phyloP scores from a whole-genome alignment of 345 rosid species.

The Triadica sebifera region DNA sequence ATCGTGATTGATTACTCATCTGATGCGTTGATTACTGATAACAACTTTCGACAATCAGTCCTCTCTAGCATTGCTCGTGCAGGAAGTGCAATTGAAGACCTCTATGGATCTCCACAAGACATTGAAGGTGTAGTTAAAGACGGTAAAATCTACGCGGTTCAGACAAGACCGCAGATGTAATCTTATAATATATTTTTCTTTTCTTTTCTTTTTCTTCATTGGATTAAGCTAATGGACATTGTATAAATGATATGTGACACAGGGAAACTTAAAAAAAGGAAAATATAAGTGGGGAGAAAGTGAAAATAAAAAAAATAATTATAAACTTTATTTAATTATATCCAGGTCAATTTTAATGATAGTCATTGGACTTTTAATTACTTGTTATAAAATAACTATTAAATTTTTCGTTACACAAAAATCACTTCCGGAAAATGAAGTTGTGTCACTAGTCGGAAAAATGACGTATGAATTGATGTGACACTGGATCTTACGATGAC shows the following conservation, averaged over 20 bases:
- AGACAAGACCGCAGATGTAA: conserved; percentile 96
- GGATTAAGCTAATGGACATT: conserved; percentile 12
- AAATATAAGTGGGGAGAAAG: not conserved
- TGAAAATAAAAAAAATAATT: not conserved
- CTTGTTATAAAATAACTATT: too few relatives aligned
- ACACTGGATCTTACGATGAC: too few relatives aligned
- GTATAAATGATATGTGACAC: not conserved
- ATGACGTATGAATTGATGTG: too few relatives aligned
- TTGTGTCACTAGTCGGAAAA: too few relatives aligned
- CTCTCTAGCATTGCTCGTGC: conserved; percentile 79
- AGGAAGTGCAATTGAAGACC: conserved; percentile 76
- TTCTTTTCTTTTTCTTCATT: not conserved
- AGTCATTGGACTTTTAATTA: too few relatives aligned
- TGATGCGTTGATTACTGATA: conserved; percentile 63
- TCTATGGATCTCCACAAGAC: conserved; percentile 88
- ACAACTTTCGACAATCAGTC: conserved; percentile 54
- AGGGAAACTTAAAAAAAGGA: not conserved
- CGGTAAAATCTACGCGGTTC: conserved; percentile 85
- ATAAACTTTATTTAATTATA: not conserved
- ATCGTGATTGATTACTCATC: conserved; percentile 76
- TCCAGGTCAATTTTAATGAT: too few relatives aligned
- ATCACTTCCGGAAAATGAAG: too few relatives aligned
- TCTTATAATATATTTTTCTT: conserved; percentile 16
- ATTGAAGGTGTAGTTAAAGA: conserved; percentile 92
- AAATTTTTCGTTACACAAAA: too few relatives aligned